These are phyloP conservation scores for Tulasnella sp. DNA, from an alignment of 768 basidiomycete species.

Conservation along the genomic window DNA sequence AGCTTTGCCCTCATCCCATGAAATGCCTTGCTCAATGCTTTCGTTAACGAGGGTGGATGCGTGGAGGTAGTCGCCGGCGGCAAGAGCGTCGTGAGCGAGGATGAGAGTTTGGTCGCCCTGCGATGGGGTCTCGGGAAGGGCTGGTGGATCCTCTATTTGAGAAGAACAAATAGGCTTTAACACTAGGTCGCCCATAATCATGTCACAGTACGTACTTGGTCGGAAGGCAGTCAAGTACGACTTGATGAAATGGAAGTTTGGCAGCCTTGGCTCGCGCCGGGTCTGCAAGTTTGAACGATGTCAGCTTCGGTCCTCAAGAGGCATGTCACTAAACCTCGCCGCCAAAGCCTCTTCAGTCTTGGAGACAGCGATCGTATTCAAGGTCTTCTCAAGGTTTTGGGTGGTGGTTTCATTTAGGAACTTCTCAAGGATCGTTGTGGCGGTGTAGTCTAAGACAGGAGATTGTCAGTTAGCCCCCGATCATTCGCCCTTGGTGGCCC, in stretches of 20 bases:
- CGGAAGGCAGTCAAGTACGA: conserved; percentile 98
- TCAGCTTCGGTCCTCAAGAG: too few relatives aligned
- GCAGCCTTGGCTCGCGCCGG: conserved; percentile 77
- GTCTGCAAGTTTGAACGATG: conserved; percentile 39
- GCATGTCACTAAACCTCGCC: conserved; percentile 38
- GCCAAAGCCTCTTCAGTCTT: conserved; percentile 69
- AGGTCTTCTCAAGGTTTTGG: conserved; percentile 81
- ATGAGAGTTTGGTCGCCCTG: conserved; percentile 80
- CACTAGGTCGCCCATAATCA: too few relatives aligned
- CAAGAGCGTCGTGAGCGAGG: conserved; percentile 76
- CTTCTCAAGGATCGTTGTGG: conserved; percentile 90
- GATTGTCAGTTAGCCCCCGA: conserved; percentile 21
- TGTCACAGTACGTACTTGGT: conserved; percentile 51
- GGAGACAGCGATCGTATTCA: conserved; percentile 72
- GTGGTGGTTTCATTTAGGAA: conserved; percentile 80
- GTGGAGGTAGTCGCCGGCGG: conserved; percentile 78
- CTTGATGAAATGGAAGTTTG: conserved; percentile 85
- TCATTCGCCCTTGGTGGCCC: background rate
- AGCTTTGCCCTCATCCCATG: conserved; percentile 67
- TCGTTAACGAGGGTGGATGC: conserved; percentile 77
- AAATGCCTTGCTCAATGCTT: conserved; percentile 80
- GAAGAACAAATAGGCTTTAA: background rate
- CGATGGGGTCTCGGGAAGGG: conserved; percentile 66
- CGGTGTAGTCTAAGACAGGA: conserved; percentile 74
- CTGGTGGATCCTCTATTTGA: conserved; percentile 56